Evolutionary conservation across 2,329 filamentous ascomycete genomes (phyloP), one percentile per base, ranked within the genome.

Genomic region (Monilinia vaccinii-corymbosi): DNA sequence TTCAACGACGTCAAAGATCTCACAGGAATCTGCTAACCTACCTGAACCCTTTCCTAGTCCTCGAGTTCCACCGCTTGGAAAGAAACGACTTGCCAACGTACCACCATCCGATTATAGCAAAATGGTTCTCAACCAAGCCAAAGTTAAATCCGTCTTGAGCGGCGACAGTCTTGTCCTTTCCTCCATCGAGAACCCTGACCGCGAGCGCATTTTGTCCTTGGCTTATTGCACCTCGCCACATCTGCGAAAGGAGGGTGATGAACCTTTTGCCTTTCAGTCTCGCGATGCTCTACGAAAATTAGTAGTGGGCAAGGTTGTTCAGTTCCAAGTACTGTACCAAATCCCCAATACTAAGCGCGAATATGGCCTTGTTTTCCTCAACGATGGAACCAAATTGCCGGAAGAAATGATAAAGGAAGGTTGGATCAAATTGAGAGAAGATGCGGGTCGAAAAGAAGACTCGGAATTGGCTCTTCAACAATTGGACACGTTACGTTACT

Each of bases 141-240:
- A 86, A 71, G 92, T 97, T 75, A 99, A 99, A 81, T 90, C 88
- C 73, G 90, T 96, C 68, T 79, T 95, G 71, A 97, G 92, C 71
- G 94, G 94, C 70, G 94, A 97, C 79, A 96, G 92, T 32, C 77
- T 97, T 68, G 79, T 97, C 65, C 79, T 97, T 70, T 84, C 87
- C 69, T 91, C 89, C 75, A 81, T 89, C 72, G 87, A 86, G 74
- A 92, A 95, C 73, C 87, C 89, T 40, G 81, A 84, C 65, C 84
- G 87, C 74, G 94, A 97, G 78, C 88, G 91, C 70, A 89, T 82
- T 56, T 81, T 99, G 69, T 96, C 91, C 71, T 80, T 99, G 65
- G 94, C 94, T 69, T 97, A 91, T 76, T 91, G 97, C 67, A 88
- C 87, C 61, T 91, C 92, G 53, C 94, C 94, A 4, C 86, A 92